Percentiles rank a stretch among this genome's conserved stretches.
Evolutionary conservation across 2,329 filamentous ascomycete species (phyloP).

Genomic region (Aspergillus ustus): DNA sequence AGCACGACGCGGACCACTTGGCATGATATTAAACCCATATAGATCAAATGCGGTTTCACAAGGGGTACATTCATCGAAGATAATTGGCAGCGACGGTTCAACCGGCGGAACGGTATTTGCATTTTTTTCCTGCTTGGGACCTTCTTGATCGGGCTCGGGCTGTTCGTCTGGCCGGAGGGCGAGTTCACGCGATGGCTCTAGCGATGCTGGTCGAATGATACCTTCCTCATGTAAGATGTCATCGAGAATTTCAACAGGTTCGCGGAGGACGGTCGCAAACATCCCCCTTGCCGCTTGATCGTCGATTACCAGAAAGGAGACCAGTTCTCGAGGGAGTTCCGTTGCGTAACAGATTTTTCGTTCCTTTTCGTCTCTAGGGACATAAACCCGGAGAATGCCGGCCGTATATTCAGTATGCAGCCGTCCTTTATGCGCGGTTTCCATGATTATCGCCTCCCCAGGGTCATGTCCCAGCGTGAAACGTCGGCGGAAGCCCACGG

Average conservation of each 20-base stretch:
- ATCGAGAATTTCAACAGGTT: constrained; percentile 1
- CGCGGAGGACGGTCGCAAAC: constrained; percentile 7
- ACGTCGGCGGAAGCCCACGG: neutral
- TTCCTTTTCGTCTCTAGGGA: neutral
- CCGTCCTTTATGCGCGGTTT: neutral
- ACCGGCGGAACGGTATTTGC: neutral
- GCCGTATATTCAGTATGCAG: neutral
- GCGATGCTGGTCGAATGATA: neutral
- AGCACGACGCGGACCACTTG: neutral
- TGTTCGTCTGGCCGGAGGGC: neutral
- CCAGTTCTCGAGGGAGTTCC: constrained; percentile 4
- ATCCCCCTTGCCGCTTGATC: neutral
- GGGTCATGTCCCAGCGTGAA: neutral
- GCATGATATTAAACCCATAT: neutral
- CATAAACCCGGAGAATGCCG: neutral
- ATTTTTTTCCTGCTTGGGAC: neutral
- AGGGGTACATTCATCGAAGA: neutral
- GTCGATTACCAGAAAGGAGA: neutral
- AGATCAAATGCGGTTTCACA: too few relatives aligned
- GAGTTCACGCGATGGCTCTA: neutral
- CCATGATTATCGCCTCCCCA: neutral
- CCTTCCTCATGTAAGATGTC: neutral
- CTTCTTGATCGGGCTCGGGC: neutral
- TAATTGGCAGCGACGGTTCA: neutral
- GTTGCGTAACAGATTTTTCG: constrained; percentile 11